Evolutionary conservation across 139 green algal species (phyloP), one percentile per base, ranked within the genome.

Genomic region (Chlorella vulgaris): DNA sequence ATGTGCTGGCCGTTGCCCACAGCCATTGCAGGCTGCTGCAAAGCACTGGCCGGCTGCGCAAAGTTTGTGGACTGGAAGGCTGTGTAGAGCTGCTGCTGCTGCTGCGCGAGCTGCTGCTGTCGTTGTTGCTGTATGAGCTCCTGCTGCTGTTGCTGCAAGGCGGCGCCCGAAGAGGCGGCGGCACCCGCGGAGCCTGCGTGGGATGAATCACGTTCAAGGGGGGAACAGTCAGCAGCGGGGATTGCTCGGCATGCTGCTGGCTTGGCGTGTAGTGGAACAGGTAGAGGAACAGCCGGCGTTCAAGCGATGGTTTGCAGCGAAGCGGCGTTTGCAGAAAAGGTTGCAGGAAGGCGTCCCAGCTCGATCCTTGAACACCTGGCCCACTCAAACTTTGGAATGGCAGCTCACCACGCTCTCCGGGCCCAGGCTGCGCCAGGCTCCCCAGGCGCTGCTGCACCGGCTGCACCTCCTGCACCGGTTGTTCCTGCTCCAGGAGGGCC

Each of bases 331-430:
- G 35, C 33, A 43, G 29, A 19, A 40, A 70, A 70, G 7, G 18
- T 28, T 10, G 29, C 29, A 40, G 35, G 33, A 70, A 42, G 31
- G 29, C 19, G 63, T 24, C 15, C 63, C 15, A 65, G 55, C 55
- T 28, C 5, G 55, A n/a, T 28, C 55, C 55, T 65, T 65, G 18
- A 28, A 0, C 68, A 75, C 24, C 68, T 75, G 68, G 22, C 68
- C 55, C 68, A 28, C 65, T 75, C 40, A 55, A 75, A 75, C 68
- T 76, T 76, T 51, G 55, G 18, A 51, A 24, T 33, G 6, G 65
- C 35, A 43, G 36, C 65, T 71, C 55, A 84, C 79, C 69, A 63
- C 79, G 7, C 53, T 84, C 79, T 19, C 58, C 69, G 7, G 79
- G 53, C 26, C 68, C 79, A 1, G 60, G 55, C n/a, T 39, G 4